Conservation (phyloP, 345 rosid genomes). For the Moricandia moricandioides region DNA sequence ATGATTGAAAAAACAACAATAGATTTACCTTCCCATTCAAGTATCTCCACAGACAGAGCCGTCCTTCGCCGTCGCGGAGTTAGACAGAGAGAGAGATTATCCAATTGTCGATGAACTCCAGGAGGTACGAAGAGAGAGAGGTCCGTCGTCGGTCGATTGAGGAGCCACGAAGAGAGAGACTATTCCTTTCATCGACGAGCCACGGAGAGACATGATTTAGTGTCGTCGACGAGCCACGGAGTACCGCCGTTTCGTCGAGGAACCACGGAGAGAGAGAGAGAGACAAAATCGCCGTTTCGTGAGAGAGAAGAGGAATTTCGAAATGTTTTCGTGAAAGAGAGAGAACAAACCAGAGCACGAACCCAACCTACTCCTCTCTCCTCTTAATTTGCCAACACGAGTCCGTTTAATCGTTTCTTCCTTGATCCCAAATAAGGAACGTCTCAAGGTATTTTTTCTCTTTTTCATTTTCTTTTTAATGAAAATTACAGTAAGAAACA, state of each 20-base stretch:
- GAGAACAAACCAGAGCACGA: background rate
- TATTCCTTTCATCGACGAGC: background rate
- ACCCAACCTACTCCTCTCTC: no score
- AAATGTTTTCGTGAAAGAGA: background rate
- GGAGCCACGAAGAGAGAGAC: background rate
- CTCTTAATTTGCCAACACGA: background rate
- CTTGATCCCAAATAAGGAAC: background rate
- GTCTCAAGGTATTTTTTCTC: background rate
- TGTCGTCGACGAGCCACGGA: background rate
- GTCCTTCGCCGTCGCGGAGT: background rate
- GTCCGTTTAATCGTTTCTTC: background rate
- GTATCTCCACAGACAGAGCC: background rate
- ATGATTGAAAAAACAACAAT: no score
- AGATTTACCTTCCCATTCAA: no score
- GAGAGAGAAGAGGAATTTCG: background rate
- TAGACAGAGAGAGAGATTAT: background rate
- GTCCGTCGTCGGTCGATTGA: no score
- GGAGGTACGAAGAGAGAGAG: background rate
- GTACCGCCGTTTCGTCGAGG: background rate
- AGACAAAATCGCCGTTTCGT: background rate
- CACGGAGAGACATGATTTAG: background rate
- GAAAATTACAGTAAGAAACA: no score
- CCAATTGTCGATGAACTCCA: background rate
- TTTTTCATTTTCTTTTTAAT: background rate
- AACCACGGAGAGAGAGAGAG: background rate